phyloP scores from a whole-genome alignment of 768 basidiomycete genomes.

The Tulasnella sp. region DNA sequence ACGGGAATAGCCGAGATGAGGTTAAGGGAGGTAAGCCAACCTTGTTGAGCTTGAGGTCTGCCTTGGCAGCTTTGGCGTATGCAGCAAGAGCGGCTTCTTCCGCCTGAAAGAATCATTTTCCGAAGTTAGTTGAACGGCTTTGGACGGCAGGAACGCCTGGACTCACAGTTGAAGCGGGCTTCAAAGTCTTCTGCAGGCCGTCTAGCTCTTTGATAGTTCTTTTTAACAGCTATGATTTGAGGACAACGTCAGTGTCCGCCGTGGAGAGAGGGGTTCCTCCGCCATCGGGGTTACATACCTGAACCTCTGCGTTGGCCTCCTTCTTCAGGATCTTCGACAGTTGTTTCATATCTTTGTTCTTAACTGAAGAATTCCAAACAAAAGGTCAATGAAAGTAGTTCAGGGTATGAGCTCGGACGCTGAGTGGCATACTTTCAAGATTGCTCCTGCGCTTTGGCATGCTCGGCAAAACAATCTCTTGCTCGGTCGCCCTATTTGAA shows the following conservation, averaged over 20 bases:
- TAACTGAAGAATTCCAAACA: neutral
- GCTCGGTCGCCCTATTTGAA: neutral
- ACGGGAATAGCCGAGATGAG: neutral
- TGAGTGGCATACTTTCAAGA: too few species aligned
- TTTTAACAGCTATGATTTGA: conserved; percentile 29
- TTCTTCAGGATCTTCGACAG: conserved; percentile 59
- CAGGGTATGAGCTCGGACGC: neutral
- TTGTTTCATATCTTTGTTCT: conserved; percentile 49
- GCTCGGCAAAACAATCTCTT: neutral
- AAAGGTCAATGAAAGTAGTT: neutral
- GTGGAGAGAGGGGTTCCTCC: neutral
- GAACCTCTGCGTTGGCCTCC: conserved; percentile 59
- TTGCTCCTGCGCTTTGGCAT: too few species aligned
- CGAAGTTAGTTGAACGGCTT: neutral
- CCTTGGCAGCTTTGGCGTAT: conserved; percentile 43
- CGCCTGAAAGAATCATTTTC: conserved; percentile 28
- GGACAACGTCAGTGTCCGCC: neutral
- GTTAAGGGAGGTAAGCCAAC: neutral
- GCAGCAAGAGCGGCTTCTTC: conserved; percentile 47
- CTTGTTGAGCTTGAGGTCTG: conserved; percentile 42
- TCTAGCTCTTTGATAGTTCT: conserved; percentile 55
- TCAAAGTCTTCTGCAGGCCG: conserved; percentile 60
- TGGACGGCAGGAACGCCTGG: neutral
- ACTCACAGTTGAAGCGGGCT: conserved; percentile 47
- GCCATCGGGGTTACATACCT: conserved; percentile 27